Conservation (phyloP, 176 grass and related monocot genomes). For the Oryza meyeriana region DNA sequence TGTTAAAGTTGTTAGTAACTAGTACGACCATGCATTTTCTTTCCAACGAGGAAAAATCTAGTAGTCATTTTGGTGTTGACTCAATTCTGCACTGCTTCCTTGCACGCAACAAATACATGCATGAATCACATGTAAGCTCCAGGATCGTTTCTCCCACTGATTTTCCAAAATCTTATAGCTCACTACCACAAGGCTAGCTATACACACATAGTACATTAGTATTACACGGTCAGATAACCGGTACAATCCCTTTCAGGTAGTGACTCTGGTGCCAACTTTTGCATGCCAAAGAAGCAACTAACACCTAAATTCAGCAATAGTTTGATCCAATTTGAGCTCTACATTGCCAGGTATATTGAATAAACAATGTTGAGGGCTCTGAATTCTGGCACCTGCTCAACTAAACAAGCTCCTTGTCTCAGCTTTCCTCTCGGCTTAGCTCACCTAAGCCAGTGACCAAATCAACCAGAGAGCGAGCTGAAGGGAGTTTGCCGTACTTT, state of each 20-base stretch:
- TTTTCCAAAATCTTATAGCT: background rate
- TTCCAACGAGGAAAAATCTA: background rate
- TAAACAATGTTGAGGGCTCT: background rate
- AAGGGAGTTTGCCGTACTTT: background rate
- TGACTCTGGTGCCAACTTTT: conserved; percentile 3
- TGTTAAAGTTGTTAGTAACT: background rate
- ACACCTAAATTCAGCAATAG: conserved; percentile 27
- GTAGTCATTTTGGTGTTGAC: background rate
- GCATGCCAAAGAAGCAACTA: background rate
- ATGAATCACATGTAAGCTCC: conserved; percentile 1
- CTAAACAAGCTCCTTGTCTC: conserved; percentile 33
- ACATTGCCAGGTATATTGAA: background rate
- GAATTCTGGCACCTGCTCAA: conserved; percentile 39
- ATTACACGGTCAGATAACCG: background rate
- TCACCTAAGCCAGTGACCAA: conserved; percentile 35
- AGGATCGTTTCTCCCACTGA: background rate
- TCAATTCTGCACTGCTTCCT: conserved; percentile 19
- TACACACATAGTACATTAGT: background rate
- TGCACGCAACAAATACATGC: conserved; percentile 34
- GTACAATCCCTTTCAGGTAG: conserved; percentile 24
- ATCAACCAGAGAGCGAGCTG: background rate
- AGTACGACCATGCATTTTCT: background rate
- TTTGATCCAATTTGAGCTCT: background rate
- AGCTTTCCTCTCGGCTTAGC: conserved; percentile 43
- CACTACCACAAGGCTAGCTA: background rate